phyloP scores from a whole-genome alignment of 768 basidiomycete genomes.

The Rhodotorula paludigena region DNA sequence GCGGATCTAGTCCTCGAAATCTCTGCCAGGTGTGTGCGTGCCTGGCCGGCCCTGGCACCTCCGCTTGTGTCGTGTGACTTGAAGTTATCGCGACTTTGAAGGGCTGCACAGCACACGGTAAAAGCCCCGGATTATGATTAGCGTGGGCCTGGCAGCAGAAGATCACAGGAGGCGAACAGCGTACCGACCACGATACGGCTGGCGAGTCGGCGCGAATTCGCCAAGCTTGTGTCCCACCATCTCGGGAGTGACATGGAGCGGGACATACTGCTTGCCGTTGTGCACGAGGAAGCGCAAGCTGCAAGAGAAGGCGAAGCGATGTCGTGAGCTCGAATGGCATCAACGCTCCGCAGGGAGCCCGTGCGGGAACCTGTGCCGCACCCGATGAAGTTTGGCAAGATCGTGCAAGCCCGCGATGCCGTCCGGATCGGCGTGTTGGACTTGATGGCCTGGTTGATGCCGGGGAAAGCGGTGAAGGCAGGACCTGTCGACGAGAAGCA shows the following conservation, averaged over 20 bases:
- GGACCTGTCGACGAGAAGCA: constrained; percentile 60
- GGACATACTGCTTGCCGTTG: constrained; percentile 84
- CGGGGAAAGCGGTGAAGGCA: constrained; percentile 88
- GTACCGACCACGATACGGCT: constrained; percentile 15
- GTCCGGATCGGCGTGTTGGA: constrained; percentile 84
- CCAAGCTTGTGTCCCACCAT: constrained; percentile 99
- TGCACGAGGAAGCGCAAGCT: constrained; percentile 87
- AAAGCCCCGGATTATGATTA: too few relatives aligned
- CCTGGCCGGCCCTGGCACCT: too few relatives aligned
- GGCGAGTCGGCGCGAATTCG: constrained; percentile 57
- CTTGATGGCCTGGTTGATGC: constrained; percentile 70
- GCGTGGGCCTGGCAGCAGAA: too few relatives aligned
- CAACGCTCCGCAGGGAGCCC: background rate
- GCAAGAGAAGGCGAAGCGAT: background rate
- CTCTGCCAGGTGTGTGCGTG: too few relatives aligned
- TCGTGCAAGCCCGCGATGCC: constrained; percentile 79
- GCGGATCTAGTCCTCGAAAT: too few relatives aligned
- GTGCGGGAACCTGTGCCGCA: constrained; percentile 48
- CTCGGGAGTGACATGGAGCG: constrained; percentile 82
- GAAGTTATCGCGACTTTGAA: background rate
- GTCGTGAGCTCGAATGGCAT: background rate
- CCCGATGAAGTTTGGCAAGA: constrained; percentile 95
- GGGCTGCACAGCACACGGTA: background rate
- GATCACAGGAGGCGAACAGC: too few relatives aligned
- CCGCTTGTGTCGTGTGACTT: too few relatives aligned